Evolutionary conservation across 2,329 filamentous ascomycete species (phyloP).

Genomic region (Fusarium xyrophilum): DNA sequence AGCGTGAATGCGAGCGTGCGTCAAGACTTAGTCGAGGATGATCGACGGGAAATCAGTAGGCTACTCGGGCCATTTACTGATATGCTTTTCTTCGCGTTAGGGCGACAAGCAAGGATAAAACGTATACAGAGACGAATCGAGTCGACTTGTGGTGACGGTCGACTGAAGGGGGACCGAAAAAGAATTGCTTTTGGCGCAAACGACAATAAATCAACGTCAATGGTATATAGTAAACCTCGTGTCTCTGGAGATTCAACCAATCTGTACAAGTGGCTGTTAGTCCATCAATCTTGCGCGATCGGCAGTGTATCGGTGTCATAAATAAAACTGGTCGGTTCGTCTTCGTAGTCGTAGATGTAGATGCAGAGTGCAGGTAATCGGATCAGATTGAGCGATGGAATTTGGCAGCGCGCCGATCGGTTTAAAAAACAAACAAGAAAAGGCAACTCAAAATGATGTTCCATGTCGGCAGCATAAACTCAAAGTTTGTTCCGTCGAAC

Average conservation of each 20-base stretch:
- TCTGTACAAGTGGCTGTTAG: constrained; percentile 16
- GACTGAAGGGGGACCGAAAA: constrained; percentile 2
- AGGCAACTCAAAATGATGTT: neutral
- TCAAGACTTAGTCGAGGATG: constrained; percentile 15
- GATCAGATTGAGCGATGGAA: neutral
- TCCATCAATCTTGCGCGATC: neutral
- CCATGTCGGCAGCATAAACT: neutral
- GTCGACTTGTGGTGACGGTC: constrained; percentile 6
- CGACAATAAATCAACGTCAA: constrained; percentile 9
- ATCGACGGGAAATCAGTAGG: constrained; percentile 37
- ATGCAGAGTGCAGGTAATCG: neutral
- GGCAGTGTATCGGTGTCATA: neutral
- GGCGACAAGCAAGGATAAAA: constrained; percentile 27
- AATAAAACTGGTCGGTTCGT: neutral
- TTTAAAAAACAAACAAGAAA: neutral
- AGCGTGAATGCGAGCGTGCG: constrained; percentile 1
- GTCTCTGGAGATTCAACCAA: constrained; percentile 11
- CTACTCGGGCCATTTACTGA: constrained; percentile 47
- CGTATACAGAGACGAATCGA: constrained; percentile 15
- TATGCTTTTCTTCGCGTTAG: constrained; percentile 25
- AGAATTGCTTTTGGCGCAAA: constrained; percentile 25
- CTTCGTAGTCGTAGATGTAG: neutral
- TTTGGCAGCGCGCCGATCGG: neutral
- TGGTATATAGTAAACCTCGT: constrained; percentile 19
- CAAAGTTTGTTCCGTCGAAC: neutral